A percentile compares a stretch with the other conserved stretches of the same genome.
Evolutionary conservation across 352 stramenopile genomes (phyloP).

Genomic region (Globisporangium perplexum): DNA sequence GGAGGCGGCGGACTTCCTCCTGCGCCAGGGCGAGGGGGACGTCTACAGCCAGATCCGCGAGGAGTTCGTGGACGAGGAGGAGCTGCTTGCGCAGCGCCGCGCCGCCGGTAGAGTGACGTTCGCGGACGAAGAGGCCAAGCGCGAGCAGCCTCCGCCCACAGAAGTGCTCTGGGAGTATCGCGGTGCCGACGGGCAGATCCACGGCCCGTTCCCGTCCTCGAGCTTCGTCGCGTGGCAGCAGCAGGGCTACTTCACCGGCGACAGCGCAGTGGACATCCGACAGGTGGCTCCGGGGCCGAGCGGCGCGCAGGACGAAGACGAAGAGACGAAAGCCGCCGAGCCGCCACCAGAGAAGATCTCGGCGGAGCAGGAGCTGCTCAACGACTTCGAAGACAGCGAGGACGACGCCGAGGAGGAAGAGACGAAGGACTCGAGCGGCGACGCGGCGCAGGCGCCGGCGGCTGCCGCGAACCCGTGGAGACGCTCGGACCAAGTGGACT

Average conservation of each 20-base stretch:
- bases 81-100: conserved; percentile 39
- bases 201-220: conserved; percentile 68
- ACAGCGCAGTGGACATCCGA: conserved; percentile 71
- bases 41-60: conserved; percentile 81
- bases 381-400: conserved; percentile 84
- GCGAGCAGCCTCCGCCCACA: conserved; percentile 28
- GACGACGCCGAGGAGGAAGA: conserved; percentile 34
- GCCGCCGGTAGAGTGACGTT: conserved; percentile 20
- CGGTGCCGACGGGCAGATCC: conserved; percentile 56
- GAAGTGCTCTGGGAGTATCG: conserved; percentile 82
- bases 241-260: conserved; percentile 75
- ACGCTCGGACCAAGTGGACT: conserved; percentile 70
- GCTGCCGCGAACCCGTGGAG: conserved; percentile 32
- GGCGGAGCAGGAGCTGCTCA: conserved; percentile 71
- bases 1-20: conserved; percentile 72
- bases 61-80: conserved; percentile 66
- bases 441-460: conserved; percentile 8
- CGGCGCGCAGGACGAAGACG: conserved; percentile 1
- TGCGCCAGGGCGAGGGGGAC: conserved; percentile 71
- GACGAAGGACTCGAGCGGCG: conserved; percentile 9
- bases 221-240: conserved; percentile 73
- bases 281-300: conserved; percentile 15
- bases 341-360: conserved; percentile 37
- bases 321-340: conserved; percentile 4
- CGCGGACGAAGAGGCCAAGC: conserved; percentile 34